Evolutionary conservation across 2,329 filamentous ascomycete species (phyloP), one percentile per base, ranked within the genome.

Genomic region (Blastomyces emzantsi): DNA sequence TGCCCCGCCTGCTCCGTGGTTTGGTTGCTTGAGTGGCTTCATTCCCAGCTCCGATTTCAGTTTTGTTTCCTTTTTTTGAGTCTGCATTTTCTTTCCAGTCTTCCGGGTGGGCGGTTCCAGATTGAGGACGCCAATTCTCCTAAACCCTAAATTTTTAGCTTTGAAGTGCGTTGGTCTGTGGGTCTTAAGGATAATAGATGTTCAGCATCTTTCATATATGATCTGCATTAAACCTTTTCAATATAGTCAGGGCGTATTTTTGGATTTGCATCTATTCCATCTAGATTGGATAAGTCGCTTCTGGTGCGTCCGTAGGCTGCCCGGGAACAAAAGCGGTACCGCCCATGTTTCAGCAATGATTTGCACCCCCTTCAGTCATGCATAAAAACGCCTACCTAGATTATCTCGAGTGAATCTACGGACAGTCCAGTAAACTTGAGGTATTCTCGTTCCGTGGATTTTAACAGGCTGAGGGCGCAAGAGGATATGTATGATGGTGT

Each of bases 1-100:
- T 58, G 22, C 39, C 33, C 41, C 58, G 19, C 43, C 22, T 9
- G 17, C 43, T 13, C 39, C 25, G 15, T 60, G 15, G 25, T 60
- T 33, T 60, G 22, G 39, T 51, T 47, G 15, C 36, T 28, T 58
- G 11, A 43, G 36, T 58, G 55, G 55, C 55, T 28, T 58, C 36
- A 13, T 58, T 43, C 28, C n/a, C 11, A 13, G 6, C 28, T 41
- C 33, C n/a, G 25, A 19, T 4, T 43, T 8, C 28, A 33, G n/a
- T 39, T 56, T 36, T 8, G 19, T 36, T 39, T 56, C 30, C 30
- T 15, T 56, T 56, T 58, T 58, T 58, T 58, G n/a, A 43, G 55
- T 58, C 55, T 58, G 55, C 55, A 58, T 58, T 41, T 41, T 28
- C 13, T 11, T 28, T 17, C 22, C 11, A 41, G 8, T 41, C 17